Evolutionary conservation across 1,284 basidiomycete genomes (phyloP).

Genomic region (Cystobasidium slooffiae): DNA sequence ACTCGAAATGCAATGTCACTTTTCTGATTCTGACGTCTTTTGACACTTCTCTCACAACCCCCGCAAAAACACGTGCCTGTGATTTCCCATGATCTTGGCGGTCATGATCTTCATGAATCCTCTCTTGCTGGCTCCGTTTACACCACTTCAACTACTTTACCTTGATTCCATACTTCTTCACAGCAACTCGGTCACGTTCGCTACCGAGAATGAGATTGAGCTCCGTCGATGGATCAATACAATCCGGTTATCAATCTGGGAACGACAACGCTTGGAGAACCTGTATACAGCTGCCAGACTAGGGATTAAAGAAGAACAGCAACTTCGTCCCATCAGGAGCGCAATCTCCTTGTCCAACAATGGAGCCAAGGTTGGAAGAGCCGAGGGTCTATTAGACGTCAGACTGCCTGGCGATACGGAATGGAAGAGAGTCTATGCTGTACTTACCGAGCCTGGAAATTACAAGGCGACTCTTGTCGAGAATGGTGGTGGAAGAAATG

Average conservation of each 20-base stretch:
- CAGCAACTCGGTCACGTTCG: conserved; percentile 37
- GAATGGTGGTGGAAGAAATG: background rate
- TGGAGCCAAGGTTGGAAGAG: conserved; percentile 61
- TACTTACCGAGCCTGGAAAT: conserved; percentile 60
- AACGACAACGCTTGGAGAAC: conserved; percentile 92
- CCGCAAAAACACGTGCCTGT: conserved; percentile 11
- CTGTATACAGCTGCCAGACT: conserved; percentile 95
- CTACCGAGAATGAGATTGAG: conserved; percentile 27
- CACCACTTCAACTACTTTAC: background rate
- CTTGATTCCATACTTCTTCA: background rate
- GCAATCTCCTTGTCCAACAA: conserved; percentile 33
- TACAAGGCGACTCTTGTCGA: background rate
- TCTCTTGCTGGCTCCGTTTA: too few relatives aligned
- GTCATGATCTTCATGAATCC: too few relatives aligned
- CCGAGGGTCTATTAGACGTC: conserved; percentile 90
- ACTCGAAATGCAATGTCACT: background rate
- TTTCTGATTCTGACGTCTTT: conserved; percentile 11
- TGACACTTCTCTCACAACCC: background rate
- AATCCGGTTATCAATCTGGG: conserved; percentile 88
- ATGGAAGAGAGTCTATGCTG: conserved; percentile 92
- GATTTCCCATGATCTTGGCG: background rate
- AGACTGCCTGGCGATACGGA: conserved; percentile 92
- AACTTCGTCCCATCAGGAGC: conserved; percentile 44
- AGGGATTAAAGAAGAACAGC: conserved; percentile 71
- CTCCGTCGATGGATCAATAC: conserved; percentile 90